phyloP scores from a whole-genome alignment of 768 basidiomycete species.

The Amanita jacksonii region DNA sequence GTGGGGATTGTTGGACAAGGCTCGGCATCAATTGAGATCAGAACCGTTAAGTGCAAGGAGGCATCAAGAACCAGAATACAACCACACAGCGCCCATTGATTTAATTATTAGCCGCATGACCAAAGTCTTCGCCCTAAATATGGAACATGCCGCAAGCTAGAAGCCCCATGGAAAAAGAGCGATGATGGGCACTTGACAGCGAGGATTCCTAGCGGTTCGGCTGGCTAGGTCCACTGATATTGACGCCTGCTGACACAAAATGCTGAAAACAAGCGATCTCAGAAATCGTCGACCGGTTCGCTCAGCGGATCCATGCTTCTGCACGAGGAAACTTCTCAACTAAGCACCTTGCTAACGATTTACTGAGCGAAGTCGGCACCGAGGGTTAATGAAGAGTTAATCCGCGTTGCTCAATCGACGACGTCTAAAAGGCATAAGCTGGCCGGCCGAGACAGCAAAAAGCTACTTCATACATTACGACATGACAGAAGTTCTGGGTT shows the following conservation, averaged over 20 bases:
- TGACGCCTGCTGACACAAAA: constrained; percentile 6
- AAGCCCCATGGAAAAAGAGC: not conserved
- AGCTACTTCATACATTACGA: constrained; percentile 6
- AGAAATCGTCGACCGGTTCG: not conserved
- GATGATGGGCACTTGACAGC: constrained; percentile 8
- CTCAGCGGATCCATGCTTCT: too few species aligned
- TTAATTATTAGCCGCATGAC: constrained; percentile 6
- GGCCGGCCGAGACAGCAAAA: constrained; percentile 1
- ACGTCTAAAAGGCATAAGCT: not conserved
- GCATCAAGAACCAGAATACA: not conserved
- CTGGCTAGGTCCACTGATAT: constrained; percentile 1
- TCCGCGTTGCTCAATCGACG: not conserved
- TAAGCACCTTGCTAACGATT: not conserved
- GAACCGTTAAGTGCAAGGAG: not conserved
- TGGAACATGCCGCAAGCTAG: constrained; percentile 8
- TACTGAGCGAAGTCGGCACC: not conserved
- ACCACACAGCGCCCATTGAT: not conserved
- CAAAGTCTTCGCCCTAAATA: constrained; percentile 4
- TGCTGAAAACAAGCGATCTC: not conserved
- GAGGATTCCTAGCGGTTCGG: constrained; percentile 2
- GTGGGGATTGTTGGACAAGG: not conserved
- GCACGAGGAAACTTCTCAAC: too few species aligned
- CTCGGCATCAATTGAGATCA: not conserved
- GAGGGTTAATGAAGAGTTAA: not conserved
- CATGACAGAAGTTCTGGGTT: constrained; percentile 2